Evolutionary conservation across 116 monocot genomes (phyloP).

Genomic region (Papilionanthe hybrid): DNA sequence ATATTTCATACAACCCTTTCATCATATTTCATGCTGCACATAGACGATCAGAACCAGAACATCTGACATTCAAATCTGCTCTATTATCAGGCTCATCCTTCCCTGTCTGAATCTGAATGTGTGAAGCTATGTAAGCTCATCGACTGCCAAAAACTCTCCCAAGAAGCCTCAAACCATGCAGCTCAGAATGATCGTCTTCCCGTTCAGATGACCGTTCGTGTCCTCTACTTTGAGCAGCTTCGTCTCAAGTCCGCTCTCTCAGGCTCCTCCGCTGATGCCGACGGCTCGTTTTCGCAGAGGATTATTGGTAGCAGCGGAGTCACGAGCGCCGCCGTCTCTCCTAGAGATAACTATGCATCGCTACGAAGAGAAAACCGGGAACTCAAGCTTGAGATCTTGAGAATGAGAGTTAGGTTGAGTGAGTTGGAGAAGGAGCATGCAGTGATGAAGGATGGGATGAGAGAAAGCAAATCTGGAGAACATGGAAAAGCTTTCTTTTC

Average conservation of each 20-base stretch:
- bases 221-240: constrained; percentile 85
- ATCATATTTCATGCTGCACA: background rate
- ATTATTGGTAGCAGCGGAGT: constrained; percentile 54
- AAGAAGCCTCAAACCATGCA: constrained; percentile 71
- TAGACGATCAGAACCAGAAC: no score
- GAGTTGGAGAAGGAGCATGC: constrained; percentile 87
- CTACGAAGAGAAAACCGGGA: constrained; percentile 84
- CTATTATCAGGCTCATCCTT: constrained; percentile 64
- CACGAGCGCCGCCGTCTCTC: constrained; percentile 66
- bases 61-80: background rate
- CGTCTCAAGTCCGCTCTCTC: constrained; percentile 67
- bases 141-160: constrained; percentile 86
- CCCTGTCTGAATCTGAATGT: constrained; percentile 70
- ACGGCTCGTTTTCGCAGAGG: constrained; percentile 54
- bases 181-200: constrained; percentile 91
- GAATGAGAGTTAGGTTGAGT: constrained; percentile 77
- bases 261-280: constrained; percentile 13
- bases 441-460: constrained; percentile 66
- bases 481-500: constrained; percentile 61
- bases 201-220: constrained; percentile 63
- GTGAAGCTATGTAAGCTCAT: constrained; percentile 78
- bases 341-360: constrained; percentile 82
- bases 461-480: constrained; percentile 32
- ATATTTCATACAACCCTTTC: background rate
- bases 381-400: constrained; percentile 79